Conservation (phyloP, 202 grass and related monocot species). For the Hordeum pubiflorum region DNA sequence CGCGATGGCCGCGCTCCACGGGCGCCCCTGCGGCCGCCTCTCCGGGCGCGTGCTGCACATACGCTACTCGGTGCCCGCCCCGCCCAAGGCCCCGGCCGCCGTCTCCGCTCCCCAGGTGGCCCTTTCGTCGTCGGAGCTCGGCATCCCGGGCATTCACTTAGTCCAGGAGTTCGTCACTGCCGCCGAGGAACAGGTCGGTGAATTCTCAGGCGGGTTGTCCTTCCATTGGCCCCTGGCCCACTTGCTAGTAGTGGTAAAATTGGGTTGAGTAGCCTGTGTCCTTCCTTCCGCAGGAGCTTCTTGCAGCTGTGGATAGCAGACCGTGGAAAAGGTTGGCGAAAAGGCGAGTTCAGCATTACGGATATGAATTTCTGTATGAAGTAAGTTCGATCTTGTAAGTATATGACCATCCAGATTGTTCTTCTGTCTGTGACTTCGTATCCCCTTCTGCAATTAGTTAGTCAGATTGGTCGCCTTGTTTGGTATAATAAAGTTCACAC, state of each 20-base stretch:
- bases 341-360: constrained; percentile 94
- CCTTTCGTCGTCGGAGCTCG: constrained; percentile 44
- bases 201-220: background rate
- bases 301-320: constrained; percentile 57
- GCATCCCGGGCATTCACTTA: constrained; percentile 68
- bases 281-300: constrained; percentile 54
- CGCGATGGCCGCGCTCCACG: constrained; percentile 63
- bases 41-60: constrained; percentile 57
- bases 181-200: constrained; percentile 63
- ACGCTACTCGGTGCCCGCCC: constrained; percentile 52
- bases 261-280: background rate
- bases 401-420: background rate
- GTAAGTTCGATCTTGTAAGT: constrained; percentile 58
- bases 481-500: background rate
- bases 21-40: constrained; percentile 42
- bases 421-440: background rate
- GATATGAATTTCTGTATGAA: constrained; percentile 88
- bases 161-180: constrained; percentile 64
- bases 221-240: background rate
- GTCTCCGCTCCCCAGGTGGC: constrained; percentile 28
- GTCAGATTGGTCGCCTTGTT: background rate
- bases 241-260: background rate
- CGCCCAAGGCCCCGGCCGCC: constrained; percentile 27
- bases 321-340: constrained; percentile 72
- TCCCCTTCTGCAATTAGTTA: background rate